phyloP scores from a whole-genome alignment of 2,329 filamentous ascomycete species.

The Verticillium tricorpus region DNA sequence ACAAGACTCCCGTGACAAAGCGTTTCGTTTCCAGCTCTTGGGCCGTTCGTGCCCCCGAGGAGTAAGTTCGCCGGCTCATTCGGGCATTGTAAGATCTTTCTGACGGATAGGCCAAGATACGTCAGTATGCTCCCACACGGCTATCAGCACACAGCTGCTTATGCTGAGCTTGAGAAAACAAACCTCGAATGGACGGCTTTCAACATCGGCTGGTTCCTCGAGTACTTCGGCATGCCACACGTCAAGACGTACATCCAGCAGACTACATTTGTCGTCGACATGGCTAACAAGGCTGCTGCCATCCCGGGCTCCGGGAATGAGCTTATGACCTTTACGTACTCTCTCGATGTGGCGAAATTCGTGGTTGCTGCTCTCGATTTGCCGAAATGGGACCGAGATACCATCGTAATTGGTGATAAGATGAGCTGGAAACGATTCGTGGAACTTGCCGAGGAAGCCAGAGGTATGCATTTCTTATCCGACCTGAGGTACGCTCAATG shows the following conservation, averaged over 20 bases:
- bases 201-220: conserved; percentile 17
- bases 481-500: background rate
- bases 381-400: conserved; percentile 31
- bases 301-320: conserved; percentile 36
- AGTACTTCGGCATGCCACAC: conserved; percentile 21
- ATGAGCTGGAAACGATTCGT: conserved; percentile 32
- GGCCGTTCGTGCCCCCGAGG: too few species aligned
- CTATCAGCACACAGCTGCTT: too few species aligned
- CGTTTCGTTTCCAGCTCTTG: conserved; percentile 19
- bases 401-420: conserved; percentile 26
- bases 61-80: too few species aligned
- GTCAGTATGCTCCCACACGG: background rate
- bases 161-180: background rate
- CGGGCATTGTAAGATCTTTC: conserved; percentile 11
- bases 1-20: conserved; percentile 26
- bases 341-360: conserved; percentile 36
- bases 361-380: conserved; percentile 30
- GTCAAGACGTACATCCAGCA: conserved; percentile 19
- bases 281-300: conserved; percentile 12
- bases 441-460: conserved; percentile 27
- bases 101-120: background rate
- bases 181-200: conserved; percentile 14
- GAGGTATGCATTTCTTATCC: conserved; percentile 18
- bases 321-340: conserved; percentile 36
- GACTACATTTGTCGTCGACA: conserved; percentile 1